Evolutionary conservation across 2,329 filamentous ascomycete species (phyloP).

Genomic region (Botrytis pseudocinerea): DNA sequence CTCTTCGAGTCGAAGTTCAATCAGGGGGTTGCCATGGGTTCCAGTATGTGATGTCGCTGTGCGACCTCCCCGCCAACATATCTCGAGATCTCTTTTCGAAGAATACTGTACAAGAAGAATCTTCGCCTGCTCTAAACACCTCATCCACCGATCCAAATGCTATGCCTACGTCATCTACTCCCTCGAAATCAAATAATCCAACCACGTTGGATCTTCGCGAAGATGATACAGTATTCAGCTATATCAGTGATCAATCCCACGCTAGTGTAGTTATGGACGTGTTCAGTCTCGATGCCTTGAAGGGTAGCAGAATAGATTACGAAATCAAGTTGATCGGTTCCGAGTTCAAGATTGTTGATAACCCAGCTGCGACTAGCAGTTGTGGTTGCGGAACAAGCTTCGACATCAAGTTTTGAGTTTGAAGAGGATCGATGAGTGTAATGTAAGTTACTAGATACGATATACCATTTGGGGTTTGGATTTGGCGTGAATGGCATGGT

Average conservation of each 20-base stretch:
- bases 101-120: conserved; percentile 20
- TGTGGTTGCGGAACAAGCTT: conserved; percentile 98
- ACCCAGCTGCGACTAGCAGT: conserved; percentile 86
- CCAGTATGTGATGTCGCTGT: conserved; percentile 91
- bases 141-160: conserved; percentile 30
- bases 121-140: conserved; percentile 28
- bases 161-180: conserved; percentile 16
- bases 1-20: conserved; percentile 89
- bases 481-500: neutral
- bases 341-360: conserved; percentile 96
- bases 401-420: conserved; percentile 71
- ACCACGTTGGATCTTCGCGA: conserved; percentile 52
- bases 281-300: conserved; percentile 81
- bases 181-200: neutral
- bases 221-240: conserved; percentile 81
- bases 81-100: conserved; percentile 17
- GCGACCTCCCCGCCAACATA: conserved; percentile 53
- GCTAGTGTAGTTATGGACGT: conserved; percentile 90
- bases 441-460: conserved; percentile 4
- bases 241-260: conserved; percentile 58
- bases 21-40: conserved; percentile 97
- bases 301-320: conserved; percentile 94
- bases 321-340: conserved; percentile 93
- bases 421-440: neutral
- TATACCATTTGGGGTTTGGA: neutral